Percentiles rank a stretch among this genome's conserved stretches.
These are phyloP conservation scores for Echites panduratus DNA, from an alignment of 257 asterid genomes.

Conservation along the genomic window DNA sequence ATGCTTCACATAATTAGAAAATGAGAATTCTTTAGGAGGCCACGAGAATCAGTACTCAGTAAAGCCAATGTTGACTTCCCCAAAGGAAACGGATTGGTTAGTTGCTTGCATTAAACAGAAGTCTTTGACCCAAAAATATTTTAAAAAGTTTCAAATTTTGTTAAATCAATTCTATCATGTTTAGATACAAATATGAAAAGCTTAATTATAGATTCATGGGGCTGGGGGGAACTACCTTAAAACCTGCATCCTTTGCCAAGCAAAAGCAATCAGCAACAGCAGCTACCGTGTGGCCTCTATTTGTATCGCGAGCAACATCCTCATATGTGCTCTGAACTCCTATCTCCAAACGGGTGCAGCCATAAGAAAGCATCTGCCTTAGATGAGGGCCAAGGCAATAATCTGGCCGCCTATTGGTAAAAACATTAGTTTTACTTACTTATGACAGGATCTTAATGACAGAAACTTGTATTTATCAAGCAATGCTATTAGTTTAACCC, in stretches of 20 bases:
- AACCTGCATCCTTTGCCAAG: slow-evolving; percentile 98
- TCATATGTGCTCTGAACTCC: slow-evolving; percentile 99
- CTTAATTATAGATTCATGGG: not conserved
- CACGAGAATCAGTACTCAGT: not conserved
- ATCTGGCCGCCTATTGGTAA: slow-evolving; percentile 73
- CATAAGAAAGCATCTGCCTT: slow-evolving; percentile 96
- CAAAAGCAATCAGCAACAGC: slow-evolving; percentile 99
- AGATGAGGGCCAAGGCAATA: slow-evolving; percentile 98
- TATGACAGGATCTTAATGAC: slow-evolving; percentile 1
- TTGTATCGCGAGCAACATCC: slow-evolving; percentile 98
- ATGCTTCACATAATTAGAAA: not conserved
- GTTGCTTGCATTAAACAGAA: not conserved
- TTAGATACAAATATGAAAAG: not conserved
- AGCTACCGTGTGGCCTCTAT: slow-evolving; percentile 97
- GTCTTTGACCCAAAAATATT: not conserved
- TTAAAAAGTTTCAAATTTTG: not conserved
- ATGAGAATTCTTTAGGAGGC: not conserved
- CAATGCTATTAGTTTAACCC: not conserved
- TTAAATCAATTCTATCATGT: not conserved
- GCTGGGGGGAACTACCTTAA: slow-evolving; percentile 51
- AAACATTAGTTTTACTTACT: slow-evolving; percentile 11
- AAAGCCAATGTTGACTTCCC: not conserved
- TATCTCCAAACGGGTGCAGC: slow-evolving; percentile 94
- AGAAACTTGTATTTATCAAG: slow-evolving; percentile 2
- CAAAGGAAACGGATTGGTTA: not conserved